Evolutionary conservation across 2,329 filamentous ascomycete genomes (phyloP).

Genomic region (Monilinia fructigena): DNA sequence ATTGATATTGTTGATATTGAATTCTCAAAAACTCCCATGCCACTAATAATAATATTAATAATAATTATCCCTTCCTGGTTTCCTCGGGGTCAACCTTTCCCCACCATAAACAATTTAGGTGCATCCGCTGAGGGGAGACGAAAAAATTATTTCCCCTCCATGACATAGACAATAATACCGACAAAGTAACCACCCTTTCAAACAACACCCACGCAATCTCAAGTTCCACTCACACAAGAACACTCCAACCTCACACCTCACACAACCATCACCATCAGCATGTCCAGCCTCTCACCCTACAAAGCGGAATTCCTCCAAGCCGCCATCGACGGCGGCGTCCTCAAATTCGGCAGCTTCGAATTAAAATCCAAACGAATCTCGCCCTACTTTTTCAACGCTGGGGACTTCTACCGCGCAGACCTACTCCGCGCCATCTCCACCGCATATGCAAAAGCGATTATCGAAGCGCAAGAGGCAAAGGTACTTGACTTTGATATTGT

Average conservation of each 20-base stretch:
- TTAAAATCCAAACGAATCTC: slow-evolving; percentile 90
- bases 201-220: neutral
- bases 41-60: too few relatives aligned
- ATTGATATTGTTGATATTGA: too few relatives aligned
- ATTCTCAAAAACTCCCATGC: neutral
- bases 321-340: slow-evolving; percentile 65
- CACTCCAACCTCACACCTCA: neutral
- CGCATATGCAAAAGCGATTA: slow-evolving; percentile 73
- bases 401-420: slow-evolving; percentile 79
- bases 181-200: neutral
- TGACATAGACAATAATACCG: neutral
- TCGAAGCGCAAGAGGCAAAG: slow-evolving; percentile 44
- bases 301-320: slow-evolving; percentile 72
- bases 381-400: slow-evolving; percentile 98
- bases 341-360: slow-evolving; percentile 80
- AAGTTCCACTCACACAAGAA: neutral
- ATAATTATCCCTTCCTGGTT: too few relatives aligned
- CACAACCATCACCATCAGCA: slow-evolving; percentile 17
- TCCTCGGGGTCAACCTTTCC: slow-evolving; percentile 8
- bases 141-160: slow-evolving; percentile 19
- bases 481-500: slow-evolving; percentile 72
- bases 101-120: slow-evolving; percentile 9
- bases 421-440: slow-evolving; percentile 75
- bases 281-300: slow-evolving; percentile 53
- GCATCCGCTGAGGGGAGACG: neutral